Evolutionary conservation across 169 alveolate genomes (phyloP).

Genomic region (Eimeria sp.): DNA sequence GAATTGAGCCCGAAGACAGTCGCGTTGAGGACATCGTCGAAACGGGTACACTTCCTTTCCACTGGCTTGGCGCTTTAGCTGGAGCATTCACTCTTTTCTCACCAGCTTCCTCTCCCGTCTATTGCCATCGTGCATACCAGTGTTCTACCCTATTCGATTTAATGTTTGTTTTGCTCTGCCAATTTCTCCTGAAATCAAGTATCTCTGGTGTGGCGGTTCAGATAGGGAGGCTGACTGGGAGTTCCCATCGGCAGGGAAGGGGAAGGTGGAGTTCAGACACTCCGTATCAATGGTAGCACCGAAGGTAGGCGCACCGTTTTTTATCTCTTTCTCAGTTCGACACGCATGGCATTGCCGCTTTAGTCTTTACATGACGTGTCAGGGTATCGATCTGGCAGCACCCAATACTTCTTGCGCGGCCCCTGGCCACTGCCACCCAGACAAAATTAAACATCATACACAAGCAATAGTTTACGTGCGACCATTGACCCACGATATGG

Average conservation of each 20-base stretch:
- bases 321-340: not conserved
- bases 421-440: not conserved
- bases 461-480: not conserved
- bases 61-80: not conserved
- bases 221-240: conserved; percentile 82
- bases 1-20: conserved; percentile 60
- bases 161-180: not conserved
- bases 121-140: not conserved
- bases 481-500: not conserved
- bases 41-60: not conserved
- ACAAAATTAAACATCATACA: not conserved
- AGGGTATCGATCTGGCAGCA: not conserved
- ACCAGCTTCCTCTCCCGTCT: not conserved
- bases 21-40: conserved; percentile 67
- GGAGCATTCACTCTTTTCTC: not conserved
- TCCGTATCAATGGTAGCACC: conserved; percentile 69
- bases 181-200: not conserved
- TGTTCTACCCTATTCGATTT: too few relatives aligned
- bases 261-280: conserved; percentile 77
- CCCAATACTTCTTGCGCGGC: not conserved
- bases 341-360: not conserved
- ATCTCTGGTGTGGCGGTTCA: conserved; percentile 12
- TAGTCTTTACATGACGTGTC: not conserved
- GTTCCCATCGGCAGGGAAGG: conserved; percentile 65
- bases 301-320: not conserved